Evolutionary conservation across 164 flowering plant genomes (phyloP), one percentile per base, ranked within the genome.

Genomic region (Aristolochia californica): DNA sequence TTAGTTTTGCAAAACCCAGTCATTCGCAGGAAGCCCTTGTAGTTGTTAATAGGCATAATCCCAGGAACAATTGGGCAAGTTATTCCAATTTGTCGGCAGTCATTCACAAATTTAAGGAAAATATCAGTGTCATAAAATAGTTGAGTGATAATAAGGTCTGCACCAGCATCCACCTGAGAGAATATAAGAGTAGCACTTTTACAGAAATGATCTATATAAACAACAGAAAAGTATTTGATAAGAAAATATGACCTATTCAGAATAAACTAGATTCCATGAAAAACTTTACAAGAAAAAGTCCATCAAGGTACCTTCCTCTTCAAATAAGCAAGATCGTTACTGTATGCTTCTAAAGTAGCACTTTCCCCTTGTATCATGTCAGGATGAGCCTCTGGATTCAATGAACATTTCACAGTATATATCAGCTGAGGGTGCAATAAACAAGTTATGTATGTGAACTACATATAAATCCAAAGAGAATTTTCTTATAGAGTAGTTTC

Each of bases 61-160:
- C 99, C 97, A 21, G 99, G 99, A 45, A 94, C 97, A 74, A 94
- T 90, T 43, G 99, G 97, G 57, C 96, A 84, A 43, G 74, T 82
- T 38, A 94, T 94, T 63, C 97, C 99, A 60, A 90, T 80, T 83
- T 86, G 87, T 45, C 86, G 93, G 55, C 99, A 94, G 69, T 90
- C 99, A 74, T 84, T 78, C 28, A 88, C 95, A 73, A 94, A 94
- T 63, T 94, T 90, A 56, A 94, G 83, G 72, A 83, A 94, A 58
- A 78, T 79, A 70, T 94, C 95, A 26, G 93, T 83, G 57, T 94
- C 99, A 67, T 94, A 94, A 66, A 94, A 94, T 8, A 94, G 75
- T 45, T 94, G 99, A 63, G 99, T 94, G 55, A 94, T 67, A 59
- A 94, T 83, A 45, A 94, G 71, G 70, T 90, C 97, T n/a, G 88